Evolutionary conservation across 1,139 yeast species (phyloP).

Genomic region (Pichia sp.): DNA sequence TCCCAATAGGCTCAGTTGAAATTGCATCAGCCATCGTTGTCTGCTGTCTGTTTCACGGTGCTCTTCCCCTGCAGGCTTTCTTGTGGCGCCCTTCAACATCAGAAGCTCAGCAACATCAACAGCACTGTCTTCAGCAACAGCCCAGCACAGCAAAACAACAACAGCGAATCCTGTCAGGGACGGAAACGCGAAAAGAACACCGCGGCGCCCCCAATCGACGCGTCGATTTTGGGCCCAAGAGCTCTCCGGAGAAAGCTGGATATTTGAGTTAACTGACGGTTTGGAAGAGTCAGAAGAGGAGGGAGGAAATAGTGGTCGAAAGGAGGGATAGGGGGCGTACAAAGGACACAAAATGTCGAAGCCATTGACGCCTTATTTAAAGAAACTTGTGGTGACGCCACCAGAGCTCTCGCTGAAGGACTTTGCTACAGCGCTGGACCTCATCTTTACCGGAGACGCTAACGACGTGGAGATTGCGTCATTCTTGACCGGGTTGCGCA

Average conservation of each 20-base stretch:
- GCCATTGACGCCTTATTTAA: slow-evolving; percentile 49
- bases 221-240: background rate
- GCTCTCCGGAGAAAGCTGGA: background rate
- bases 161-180: background rate
- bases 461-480: slow-evolving; percentile 72
- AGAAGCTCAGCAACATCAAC: background rate
- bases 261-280: too few relatives aligned
- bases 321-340: too few relatives aligned
- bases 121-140: background rate
- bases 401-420: slow-evolving; percentile 59
- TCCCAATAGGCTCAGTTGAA: slow-evolving; percentile 59
- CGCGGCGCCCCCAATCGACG: background rate
- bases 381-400: slow-evolving; percentile 55
- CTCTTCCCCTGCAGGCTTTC: background rate
- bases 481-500: slow-evolving; percentile 70
- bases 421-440: slow-evolving; percentile 53
- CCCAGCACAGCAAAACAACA: background rate
- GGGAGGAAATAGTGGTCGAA: background rate
- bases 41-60: background rate
- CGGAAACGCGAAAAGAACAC: background rate
- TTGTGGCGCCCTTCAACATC: too few relatives aligned
- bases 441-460: slow-evolving; percentile 56
- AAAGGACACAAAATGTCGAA: slow-evolving; percentile 17
- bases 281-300: background rate
- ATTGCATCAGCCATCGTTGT: slow-evolving; percentile 11